phyloP scores from a whole-genome alignment of 139 green algal species.

The Spirogloea muscicola region DNA sequence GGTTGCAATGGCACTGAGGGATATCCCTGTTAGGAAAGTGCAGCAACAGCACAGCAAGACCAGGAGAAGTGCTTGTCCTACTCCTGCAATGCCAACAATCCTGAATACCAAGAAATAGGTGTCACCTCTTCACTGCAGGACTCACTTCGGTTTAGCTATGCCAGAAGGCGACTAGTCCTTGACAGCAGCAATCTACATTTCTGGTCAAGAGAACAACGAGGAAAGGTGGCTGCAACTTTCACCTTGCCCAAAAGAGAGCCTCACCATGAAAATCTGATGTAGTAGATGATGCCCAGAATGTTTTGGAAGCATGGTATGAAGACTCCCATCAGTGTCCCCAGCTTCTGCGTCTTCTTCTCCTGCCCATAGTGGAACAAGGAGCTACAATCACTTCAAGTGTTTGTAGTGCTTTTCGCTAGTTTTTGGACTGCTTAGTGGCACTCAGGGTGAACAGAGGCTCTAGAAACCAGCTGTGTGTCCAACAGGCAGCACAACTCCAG shows the following conservation, averaged over 20 bases:
- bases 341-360: conserved; percentile 35
- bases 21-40: conserved; percentile 35
- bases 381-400: neutral
- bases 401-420: neutral
- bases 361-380: neutral
- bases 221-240: neutral
- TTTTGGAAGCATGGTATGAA: conserved; percentile 53
- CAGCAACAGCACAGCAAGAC: conserved; percentile 30
- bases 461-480: neutral
- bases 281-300: conserved; percentile 53
- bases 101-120: conserved; percentile 11
- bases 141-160: neutral
- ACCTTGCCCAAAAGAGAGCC: neutral
- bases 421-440: neutral
- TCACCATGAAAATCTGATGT: conserved; percentile 47
- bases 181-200: neutral
- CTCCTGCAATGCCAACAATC: conserved; percentile 53
- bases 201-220: neutral
- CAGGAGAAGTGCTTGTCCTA: conserved; percentile 28
- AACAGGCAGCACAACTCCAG: conserved; percentile 3
- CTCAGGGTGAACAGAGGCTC: neutral
- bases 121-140: neutral
- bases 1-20: conserved; percentile 27
- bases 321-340: conserved; percentile 50
- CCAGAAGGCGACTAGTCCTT: neutral